phyloP scores from a whole-genome alignment of 1,139 yeast genomes.

The Blastobotrys proliferans region DNA sequence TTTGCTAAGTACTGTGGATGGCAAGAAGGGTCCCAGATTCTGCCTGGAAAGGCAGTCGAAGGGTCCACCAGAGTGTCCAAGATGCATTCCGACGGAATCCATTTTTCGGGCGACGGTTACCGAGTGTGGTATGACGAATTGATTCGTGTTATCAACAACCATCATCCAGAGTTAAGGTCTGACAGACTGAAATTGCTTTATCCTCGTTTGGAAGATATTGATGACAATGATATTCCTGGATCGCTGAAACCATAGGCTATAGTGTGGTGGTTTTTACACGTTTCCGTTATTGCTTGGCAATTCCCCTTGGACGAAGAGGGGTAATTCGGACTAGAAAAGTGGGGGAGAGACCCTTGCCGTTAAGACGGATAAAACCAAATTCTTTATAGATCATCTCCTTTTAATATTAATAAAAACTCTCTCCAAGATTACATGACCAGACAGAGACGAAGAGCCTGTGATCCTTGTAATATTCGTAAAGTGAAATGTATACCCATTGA shows the following conservation, averaged over 20 bases:
- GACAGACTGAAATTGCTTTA: slow-evolving; percentile 20
- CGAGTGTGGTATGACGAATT: slow-evolving; percentile 43
- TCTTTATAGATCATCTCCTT: too few species aligned
- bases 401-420: too few species aligned
- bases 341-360: too few species aligned
- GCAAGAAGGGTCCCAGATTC: slow-evolving; percentile 22
- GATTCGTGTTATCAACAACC: slow-evolving; percentile 34
- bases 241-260: background rate
- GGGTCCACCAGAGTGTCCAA: slow-evolving; percentile 12
- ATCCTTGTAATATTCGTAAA: slow-evolving; percentile 18
- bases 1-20: slow-evolving; percentile 36
- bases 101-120: slow-evolving; percentile 61
- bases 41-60: slow-evolving; percentile 24
- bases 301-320: too few species aligned
- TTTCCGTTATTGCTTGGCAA: too few species aligned
- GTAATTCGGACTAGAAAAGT: too few species aligned
- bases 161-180: slow-evolving; percentile 44
- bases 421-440: too few species aligned
- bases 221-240: background rate
- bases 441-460: slow-evolving; percentile 17
- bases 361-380: too few species aligned
- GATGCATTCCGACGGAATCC: slow-evolving; percentile 58
- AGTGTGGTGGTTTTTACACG: too few species aligned
- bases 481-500: slow-evolving; percentile 13
- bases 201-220: background rate